Conservation (phyloP, 1,139 yeast species). For the Debaryomycetaceae sp. region DNA sequence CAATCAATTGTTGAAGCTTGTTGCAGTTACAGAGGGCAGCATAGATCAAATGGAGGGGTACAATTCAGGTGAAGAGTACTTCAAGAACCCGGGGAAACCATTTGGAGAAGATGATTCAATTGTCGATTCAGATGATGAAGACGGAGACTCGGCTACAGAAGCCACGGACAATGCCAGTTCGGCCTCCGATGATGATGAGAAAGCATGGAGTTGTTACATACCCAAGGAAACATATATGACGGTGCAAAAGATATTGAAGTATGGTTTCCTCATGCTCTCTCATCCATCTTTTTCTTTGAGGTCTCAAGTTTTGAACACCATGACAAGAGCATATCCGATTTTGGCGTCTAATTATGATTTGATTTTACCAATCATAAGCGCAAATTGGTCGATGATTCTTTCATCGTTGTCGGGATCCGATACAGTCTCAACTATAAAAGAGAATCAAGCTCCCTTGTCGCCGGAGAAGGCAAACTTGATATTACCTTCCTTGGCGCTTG, state of each 20-base stretch:
- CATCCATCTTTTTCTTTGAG: conserved; percentile 62
- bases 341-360: conserved; percentile 58
- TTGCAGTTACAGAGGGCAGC: conserved; percentile 35
- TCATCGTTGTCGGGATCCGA: conserved; percentile 15
- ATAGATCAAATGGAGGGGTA: conserved; percentile 28
- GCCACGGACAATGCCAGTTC: conserved; percentile 14
- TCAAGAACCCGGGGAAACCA: conserved; percentile 30
- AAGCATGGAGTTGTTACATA: conserved; percentile 60
- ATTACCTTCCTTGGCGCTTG: conserved; percentile 19
- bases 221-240: conserved; percentile 57
- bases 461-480: conserved; percentile 11
- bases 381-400: conserved; percentile 57
- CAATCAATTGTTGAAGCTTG: conserved; percentile 36
- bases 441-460: conserved; percentile 2
- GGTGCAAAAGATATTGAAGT: conserved; percentile 58
- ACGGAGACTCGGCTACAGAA: conserved; percentile 21
- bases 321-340: conserved; percentile 52
- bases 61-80: conserved; percentile 33
- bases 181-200: conserved; percentile 16
- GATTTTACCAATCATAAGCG: conserved; percentile 65
- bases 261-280: conserved; percentile 68
- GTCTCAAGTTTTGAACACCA: conserved; percentile 52
- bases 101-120: conserved; percentile 24
- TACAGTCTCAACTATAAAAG: conserved; percentile 11
- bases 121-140: conserved; percentile 34